Conservation (phyloP, 2,329 filamentous ascomycete genomes). For the Phaeosphaeriaceae sp. region DNA sequence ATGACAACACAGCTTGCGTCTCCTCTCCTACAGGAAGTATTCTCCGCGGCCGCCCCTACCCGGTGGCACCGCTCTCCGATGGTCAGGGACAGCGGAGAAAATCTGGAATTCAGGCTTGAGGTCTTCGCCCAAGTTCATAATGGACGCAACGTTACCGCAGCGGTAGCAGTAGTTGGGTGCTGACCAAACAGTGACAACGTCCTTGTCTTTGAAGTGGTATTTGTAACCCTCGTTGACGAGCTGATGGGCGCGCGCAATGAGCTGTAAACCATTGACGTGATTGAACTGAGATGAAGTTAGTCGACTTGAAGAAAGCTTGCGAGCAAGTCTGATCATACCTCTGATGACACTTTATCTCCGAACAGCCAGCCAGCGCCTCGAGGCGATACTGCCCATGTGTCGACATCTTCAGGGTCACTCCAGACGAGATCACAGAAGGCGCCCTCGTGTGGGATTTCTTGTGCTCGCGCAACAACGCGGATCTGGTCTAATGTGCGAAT, state of each 20-base stretch:
- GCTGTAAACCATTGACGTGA: slow-evolving; percentile 74
- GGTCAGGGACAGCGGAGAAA: slow-evolving; percentile 87
- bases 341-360: slow-evolving; percentile 74
- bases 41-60: slow-evolving; percentile 60
- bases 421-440: slow-evolving; percentile 98
- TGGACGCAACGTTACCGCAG: slow-evolving; percentile 75
- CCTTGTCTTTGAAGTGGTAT: slow-evolving; percentile 95
- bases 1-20: background rate
- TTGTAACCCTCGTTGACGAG: slow-evolving; percentile 81
- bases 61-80: slow-evolving; percentile 79
- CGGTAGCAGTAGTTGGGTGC: slow-evolving; percentile 76
- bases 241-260: slow-evolving; percentile 77
- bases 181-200: slow-evolving; percentile 92
- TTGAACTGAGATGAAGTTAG: slow-evolving; percentile 62
- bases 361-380: slow-evolving; percentile 73
- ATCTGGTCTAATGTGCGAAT: slow-evolving; percentile 94
- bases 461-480: slow-evolving; percentile 72
- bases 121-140: slow-evolving; percentile 91
- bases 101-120: slow-evolving; percentile 91
- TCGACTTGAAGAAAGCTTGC: background rate
- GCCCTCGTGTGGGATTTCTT: slow-evolving; percentile 97
- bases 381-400: slow-evolving; percentile 74
- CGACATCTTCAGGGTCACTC: slow-evolving; percentile 79
- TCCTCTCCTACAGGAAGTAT: slow-evolving; percentile 55
- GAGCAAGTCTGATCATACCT: slow-evolving; percentile 50